Evolutionary conservation across 2,329 filamentous ascomycete genomes (phyloP), one percentile per base, ranked within the genome.

Genomic region (Dactylellina cionopaga): DNA sequence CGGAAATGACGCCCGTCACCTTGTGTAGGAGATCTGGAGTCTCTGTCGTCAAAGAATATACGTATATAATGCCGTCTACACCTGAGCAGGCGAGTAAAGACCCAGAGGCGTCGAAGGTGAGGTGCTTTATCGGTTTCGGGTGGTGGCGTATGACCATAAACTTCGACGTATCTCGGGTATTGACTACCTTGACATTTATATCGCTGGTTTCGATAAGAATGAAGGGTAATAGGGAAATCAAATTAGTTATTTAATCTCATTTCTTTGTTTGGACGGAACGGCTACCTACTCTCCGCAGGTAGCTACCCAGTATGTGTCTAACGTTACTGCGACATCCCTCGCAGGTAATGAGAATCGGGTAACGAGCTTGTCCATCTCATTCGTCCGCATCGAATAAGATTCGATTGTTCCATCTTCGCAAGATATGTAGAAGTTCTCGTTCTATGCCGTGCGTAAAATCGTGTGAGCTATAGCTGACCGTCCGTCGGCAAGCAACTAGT

Each of bases 361-460:
- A 54, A 99, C 86, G 75, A 96, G 90, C 70, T 89, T 89, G 74
- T 96, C 91, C 81, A 96, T 92, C 25, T 84, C 81, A 77, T 89
- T 89, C 1, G 87, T 87, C 64, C 87, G 84, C 52, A 97, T 85
- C n/a, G 90, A 91, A 83, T 96, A 99, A 77, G 92, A 88, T 83
- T 90, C 96, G 77, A 99, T 92, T n/a, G 90, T 95, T 78, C 96
- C 95, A 81, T 98, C 93, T 80, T 99, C 94, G 17, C 92, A 91
- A 25, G 92, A 95, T 74, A 92, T 88, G 44, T 98, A 87, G 79
- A 97, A 96, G 80, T 91, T 92, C 71, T 90, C 87, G 78, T 94
- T 87, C 87, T 89, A 75, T 47, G 37, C 3, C n/a, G 5, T 31
- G 13, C 5, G 25, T 24, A 31, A 24, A 22, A 41, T 41, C 11